Base-by-base conservation (phyloP, 345 rosid species). In the Eucalyptus coolabah region DNA sequence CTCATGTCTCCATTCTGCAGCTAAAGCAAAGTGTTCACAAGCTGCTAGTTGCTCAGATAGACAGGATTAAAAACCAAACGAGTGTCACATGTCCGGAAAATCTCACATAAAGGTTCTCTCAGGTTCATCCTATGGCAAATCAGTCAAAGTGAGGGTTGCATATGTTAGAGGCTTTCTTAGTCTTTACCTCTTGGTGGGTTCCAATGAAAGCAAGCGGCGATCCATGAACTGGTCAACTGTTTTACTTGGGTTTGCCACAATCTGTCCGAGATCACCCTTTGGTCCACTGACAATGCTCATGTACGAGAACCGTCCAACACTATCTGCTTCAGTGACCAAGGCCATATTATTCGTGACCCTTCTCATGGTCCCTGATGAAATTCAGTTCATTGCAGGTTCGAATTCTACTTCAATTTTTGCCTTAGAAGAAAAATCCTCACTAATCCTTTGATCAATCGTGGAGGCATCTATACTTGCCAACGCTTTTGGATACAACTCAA, bases 1-100 rank as follows among this genome's bases (percentile, higher is more conserved):
- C 85, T 77, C 8, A 21, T 60, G 45, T 90, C 54, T 88, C 54
- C 90, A 56, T 54, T 85, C 34, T 92, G 93, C 95, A 96, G 99
- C 92, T 97, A 87, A 96, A 93, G 91, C 90, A 88, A 86, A 92
- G 87, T 89, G 98, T 96, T 91, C 94, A 94, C 53, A 91, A 93
- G 72, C 81, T 95, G 87, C 91, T 97, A 89, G 90, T 86, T 86
- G 91, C 87, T 87, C 98, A 96, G 89, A 94, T 91, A 95, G 95
- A 92, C 82, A 95, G 93, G 91, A 94, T 96, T 89, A 89, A 42
- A 94, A 92, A 90, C 88, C 50, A 69, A 90, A 86, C 49, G 30
- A 89, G 26, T 54, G 23, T 17, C 86, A 80, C 86, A 88, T 92
- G 69, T 81, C 40, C 16, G 34, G 90, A 63, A 86, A 44, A 26